Evolutionary conservation across 257 asterid species (phyloP), one percentile per base, ranked within the genome.

Genomic region (Solanum paucissectum): DNA sequence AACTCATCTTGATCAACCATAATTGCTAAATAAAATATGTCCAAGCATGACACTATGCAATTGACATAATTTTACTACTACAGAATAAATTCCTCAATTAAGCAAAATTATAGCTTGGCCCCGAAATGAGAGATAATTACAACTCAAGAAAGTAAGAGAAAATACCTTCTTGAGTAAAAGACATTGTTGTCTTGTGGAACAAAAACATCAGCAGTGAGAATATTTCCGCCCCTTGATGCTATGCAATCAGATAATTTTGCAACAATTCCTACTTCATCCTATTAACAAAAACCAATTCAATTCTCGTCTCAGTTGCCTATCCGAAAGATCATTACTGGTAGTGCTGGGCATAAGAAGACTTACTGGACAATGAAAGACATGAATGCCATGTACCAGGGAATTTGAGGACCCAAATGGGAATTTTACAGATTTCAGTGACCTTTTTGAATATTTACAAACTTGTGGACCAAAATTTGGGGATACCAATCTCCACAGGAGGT

Each of bases 231-330:
- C 76, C 92, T 93, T 87, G 98, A 94, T 87, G 99, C 98, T 87
- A 97, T 95, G 91, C 99, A 97, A 21, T 97, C 98, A 14, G 98
- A 97, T 83, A 97, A 83, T 88, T 94, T 97, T 36, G 98, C 95
- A 64, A 97, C 98, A 86, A 97, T 94, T 90, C 99, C 98, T 83
- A 97, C 95, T 86, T 79, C 98, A 92, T 97, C 99, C 99, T 96
- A 72, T 83, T 58, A 86, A 76, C 66, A 89, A 84, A 87, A 55
- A 82, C 18, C 40, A 82, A 82, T 46, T 49, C 69, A 82, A 9
- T 79, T 79, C 40, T 44, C 23, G 13, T 76, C 60, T 38, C 23
- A n/a, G 32, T 37, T 21, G 12, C 10, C 14, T 33, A 23, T 38
- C 55, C 3, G 21, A 38, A 6, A 69, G 18, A 21, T 37, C 21